Conservation (phyloP, 2,329 filamentous ascomycete species). For the Microsporum audouinii region DNA sequence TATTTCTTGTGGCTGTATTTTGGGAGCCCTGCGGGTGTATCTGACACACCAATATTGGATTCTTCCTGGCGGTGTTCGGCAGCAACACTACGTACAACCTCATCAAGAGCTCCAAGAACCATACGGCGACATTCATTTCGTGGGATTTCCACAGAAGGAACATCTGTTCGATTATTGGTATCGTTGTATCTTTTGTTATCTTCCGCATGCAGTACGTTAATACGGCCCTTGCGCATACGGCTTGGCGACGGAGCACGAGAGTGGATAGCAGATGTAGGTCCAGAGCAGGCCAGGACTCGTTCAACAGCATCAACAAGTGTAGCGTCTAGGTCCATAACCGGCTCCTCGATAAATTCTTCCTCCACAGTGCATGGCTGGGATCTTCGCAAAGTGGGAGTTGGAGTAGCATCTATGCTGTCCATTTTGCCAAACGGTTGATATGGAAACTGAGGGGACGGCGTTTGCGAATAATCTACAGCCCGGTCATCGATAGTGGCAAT, state of each 20-base stretch:
- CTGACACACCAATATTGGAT: slow-evolving; percentile 19
- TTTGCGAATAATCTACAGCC: slow-evolving; percentile 12
- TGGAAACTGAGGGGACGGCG: slow-evolving; percentile 17
- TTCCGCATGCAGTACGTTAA: slow-evolving; percentile 15
- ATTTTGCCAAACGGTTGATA: slow-evolving; percentile 21
- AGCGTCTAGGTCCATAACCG: slow-evolving; percentile 47
- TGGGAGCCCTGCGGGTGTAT: slow-evolving; percentile 16
- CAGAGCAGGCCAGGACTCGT: slow-evolving; percentile 40
- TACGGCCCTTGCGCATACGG: slow-evolving; percentile 26
- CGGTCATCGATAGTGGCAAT: slow-evolving; percentile 22
- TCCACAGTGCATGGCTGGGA: slow-evolving; percentile 26
- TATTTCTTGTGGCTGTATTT: slow-evolving; percentile 23
- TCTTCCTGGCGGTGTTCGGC: slow-evolving; percentile 37
- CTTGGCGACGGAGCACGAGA: slow-evolving; percentile 33
- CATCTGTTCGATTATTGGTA: slow-evolving; percentile 13
- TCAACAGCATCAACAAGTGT: slow-evolving; percentile 48
- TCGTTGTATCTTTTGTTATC: slow-evolving; percentile 14
- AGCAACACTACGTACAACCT: slow-evolving; percentile 45
- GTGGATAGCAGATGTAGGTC: slow-evolving; percentile 31
- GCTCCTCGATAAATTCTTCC: slow-evolving; percentile 43
- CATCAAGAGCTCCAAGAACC: slow-evolving; percentile 46
- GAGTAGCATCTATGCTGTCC: slow-evolving; percentile 6
- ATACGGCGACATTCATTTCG: slow-evolving; percentile 43
- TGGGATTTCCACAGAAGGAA: slow-evolving; percentile 35
- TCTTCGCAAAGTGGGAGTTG: slow-evolving; percentile 1